Conservation (phyloP, 2,329 filamentous ascomycete species). For the Didymosphaeria variabile region DNA sequence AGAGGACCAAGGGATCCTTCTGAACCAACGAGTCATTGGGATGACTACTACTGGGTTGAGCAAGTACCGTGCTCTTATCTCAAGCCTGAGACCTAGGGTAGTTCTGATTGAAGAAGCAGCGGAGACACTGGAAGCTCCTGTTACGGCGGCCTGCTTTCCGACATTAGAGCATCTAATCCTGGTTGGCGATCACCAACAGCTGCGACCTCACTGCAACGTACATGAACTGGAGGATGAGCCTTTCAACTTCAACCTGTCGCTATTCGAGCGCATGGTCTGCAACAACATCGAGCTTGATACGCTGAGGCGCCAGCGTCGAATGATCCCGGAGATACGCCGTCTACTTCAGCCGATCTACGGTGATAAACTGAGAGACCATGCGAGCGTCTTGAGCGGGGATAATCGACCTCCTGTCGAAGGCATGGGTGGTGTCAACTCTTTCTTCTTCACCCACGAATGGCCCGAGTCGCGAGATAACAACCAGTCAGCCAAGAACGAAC, state of each 20-base stretch:
- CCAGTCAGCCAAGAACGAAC: conserved; percentile 72
- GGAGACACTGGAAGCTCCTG: conserved; percentile 74
- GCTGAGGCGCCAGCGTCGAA: conserved; percentile 74
- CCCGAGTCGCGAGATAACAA: conserved; percentile 70
- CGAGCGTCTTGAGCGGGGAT: conserved; percentile 56
- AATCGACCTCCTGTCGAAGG: conserved; percentile 65
- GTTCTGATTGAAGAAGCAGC: conserved; percentile 83
- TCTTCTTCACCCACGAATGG: conserved; percentile 72
- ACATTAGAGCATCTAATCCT: conserved; percentile 71
- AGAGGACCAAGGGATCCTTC: conserved; percentile 59
- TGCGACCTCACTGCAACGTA: conserved; percentile 74
- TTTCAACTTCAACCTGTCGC: conserved; percentile 74
- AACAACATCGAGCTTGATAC: conserved; percentile 70
- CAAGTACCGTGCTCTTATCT: conserved; percentile 78
- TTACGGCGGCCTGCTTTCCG: conserved; percentile 68
- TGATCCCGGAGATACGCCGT: conserved; percentile 73
- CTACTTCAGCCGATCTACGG: conserved; percentile 70
- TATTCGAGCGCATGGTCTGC: conserved; percentile 81
- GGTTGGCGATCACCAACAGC: conserved; percentile 83
- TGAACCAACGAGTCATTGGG: conserved; percentile 64
- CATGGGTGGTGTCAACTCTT: conserved; percentile 69
- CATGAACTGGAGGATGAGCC: conserved; percentile 66
- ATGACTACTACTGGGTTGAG: conserved; percentile 82
- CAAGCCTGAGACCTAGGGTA: conserved; percentile 70
- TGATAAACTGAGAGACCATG: conserved; percentile 65